Conservation (phyloP, 2,329 filamentous ascomycete species). For the Fusarium euwallaceae region DNA sequence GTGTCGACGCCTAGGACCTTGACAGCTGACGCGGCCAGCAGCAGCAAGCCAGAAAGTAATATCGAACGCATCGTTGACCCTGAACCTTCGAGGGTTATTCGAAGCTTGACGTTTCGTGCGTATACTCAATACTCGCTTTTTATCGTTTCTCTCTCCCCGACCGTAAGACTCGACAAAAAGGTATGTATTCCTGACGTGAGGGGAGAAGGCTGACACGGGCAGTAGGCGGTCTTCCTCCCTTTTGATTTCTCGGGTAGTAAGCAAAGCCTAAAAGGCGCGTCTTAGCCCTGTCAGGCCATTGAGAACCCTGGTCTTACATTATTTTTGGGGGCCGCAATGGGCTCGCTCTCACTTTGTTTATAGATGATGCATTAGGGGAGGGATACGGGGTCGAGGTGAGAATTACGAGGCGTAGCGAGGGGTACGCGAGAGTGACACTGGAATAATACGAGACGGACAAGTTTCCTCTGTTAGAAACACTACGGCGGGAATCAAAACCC, state of each 20-base stretch:
- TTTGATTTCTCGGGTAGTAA: slow-evolving; percentile 1
- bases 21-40: slow-evolving; percentile 6
- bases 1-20: background rate
- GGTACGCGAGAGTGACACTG: background rate
- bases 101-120: no score
- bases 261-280: background rate
- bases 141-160: background rate
- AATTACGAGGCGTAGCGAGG: background rate
- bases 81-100: background rate
- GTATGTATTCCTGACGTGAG: background rate
- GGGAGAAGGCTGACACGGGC: background rate
- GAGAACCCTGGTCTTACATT: background rate
- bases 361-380: background rate
- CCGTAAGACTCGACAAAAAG: background rate
- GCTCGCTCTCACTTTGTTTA: background rate
- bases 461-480: background rate
- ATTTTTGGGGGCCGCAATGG: background rate
- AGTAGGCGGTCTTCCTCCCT: background rate
- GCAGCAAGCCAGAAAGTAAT: slow-evolving; percentile 56
- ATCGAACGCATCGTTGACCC: slow-evolving; percentile 54
- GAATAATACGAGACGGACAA: background rate
- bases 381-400: background rate
- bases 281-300: slow-evolving; percentile 1
- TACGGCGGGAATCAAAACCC: background rate
- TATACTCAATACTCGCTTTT: background rate